Conservation (phyloP, 140 eudicot species). For the Ambrosia hybrid region DNA sequence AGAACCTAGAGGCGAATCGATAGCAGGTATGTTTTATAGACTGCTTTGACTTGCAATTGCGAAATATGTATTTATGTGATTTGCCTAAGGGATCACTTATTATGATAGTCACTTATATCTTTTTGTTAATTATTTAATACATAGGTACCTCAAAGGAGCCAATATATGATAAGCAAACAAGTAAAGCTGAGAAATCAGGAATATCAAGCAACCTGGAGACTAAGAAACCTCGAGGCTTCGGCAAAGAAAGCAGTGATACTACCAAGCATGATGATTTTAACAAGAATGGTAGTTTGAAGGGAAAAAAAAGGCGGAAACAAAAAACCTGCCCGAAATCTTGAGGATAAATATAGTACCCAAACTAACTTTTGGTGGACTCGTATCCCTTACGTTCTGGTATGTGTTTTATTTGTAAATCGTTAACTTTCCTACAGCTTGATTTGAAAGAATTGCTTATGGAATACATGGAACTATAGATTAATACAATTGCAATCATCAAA, state of each 20-base stretch:
- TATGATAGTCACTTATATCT: background rate
- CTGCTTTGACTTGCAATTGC: background rate
- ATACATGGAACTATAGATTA: background rate
- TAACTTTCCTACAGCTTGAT: background rate
- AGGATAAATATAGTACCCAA: slow-evolving; percentile 26
- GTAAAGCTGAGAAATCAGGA: slow-evolving; percentile 23
- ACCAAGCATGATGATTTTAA: slow-evolving; percentile 16
- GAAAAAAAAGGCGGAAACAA: slow-evolving; percentile 32
- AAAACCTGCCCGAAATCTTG: slow-evolving; percentile 17
- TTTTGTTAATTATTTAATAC: slow-evolving; percentile 6
- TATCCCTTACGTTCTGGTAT: slow-evolving; percentile 75
- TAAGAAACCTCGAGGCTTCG: slow-evolving; percentile 37
- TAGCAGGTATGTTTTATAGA: slow-evolving; percentile 41
- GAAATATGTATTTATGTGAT: background rate
- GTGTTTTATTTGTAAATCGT: slow-evolving; percentile 18
- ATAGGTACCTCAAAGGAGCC: slow-evolving; percentile 45
- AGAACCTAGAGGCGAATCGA: slow-evolving; percentile 33
- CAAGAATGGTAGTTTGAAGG: slow-evolving; percentile 33
- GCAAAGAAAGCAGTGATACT: slow-evolving; percentile 16
- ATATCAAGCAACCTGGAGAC: slow-evolving; percentile 39
- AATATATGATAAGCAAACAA: slow-evolving; percentile 27
- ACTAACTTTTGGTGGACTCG: slow-evolving; percentile 66
- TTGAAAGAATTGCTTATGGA: slow-evolving; percentile 2
- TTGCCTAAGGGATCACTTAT: background rate
- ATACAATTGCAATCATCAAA: background rate